Conservation (phyloP, 1,284 basidiomycete species). For the Wallemia hederae region DNA sequence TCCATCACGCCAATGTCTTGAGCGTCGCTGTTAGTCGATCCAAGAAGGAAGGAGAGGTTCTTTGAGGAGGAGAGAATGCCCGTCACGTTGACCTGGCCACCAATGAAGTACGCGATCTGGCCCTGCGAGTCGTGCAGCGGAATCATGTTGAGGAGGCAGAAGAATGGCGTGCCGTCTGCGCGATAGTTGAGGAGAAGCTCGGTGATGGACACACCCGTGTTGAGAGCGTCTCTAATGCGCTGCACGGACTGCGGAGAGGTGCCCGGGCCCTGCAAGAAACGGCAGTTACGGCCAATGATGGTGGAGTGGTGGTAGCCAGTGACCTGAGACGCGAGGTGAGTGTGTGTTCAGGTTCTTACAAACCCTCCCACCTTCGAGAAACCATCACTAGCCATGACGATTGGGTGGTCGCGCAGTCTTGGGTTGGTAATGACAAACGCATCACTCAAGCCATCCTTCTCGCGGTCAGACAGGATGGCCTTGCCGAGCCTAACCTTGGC, state of each 20-base stretch:
- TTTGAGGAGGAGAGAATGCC: constrained; percentile 2
- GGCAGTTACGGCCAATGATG: constrained; percentile 7
- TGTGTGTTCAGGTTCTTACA: not conserved
- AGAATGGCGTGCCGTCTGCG: constrained; percentile 9
- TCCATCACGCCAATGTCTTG: not conserved
- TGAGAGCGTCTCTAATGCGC: constrained; percentile 8
- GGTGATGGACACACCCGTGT: constrained; percentile 5
- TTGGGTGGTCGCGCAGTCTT: constrained; percentile 4
- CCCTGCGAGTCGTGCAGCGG: constrained; percentile 10
- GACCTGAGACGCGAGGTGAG: not conserved
- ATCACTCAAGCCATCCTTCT: constrained; percentile 3
- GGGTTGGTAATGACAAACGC: constrained; percentile 4
- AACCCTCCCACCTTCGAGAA: constrained; percentile 2
- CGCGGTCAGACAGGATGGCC: not conserved
- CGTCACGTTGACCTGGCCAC: constrained; percentile 6
- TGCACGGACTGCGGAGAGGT: constrained; percentile 7
- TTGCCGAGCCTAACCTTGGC: constrained; percentile 5
- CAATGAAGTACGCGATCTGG: constrained; percentile 8
- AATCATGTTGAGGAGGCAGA: constrained; percentile 10
- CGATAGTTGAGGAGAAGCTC: constrained; percentile 11
- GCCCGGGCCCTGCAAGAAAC: constrained; percentile 10
- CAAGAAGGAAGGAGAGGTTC: constrained; percentile 1
- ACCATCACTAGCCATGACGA: constrained; percentile 3
- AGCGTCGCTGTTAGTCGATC: not conserved
- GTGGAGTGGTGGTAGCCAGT: constrained; percentile 3